A percentile compares a stretch with the other conserved stretches of the same genome.
Conservation (phyloP, 208 protist species). For the Leishmania tropica region DNA sequence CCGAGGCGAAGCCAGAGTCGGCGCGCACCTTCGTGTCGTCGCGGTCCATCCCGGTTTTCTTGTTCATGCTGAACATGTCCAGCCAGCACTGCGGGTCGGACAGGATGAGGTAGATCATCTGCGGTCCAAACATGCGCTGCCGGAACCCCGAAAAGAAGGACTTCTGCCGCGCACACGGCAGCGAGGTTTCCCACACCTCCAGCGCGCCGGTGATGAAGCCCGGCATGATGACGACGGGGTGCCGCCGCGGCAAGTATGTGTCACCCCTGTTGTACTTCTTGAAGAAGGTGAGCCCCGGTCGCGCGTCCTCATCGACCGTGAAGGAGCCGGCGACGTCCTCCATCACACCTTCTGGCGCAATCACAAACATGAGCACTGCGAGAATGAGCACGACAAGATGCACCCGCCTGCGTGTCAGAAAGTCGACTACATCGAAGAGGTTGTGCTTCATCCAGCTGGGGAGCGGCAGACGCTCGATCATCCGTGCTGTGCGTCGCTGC, state of each 20-base stretch:
- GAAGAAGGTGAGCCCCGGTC: conserved; percentile 69
- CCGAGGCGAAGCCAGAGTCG: conserved; percentile 76
- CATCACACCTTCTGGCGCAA: conserved; percentile 23
- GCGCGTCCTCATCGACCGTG: conserved; percentile 62
- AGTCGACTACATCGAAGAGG: conserved; percentile 57
- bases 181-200: conserved; percentile 80
- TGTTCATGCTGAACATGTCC: conserved; percentile 72
- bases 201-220: conserved; percentile 88
- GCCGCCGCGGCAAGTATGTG: conserved; percentile 46
- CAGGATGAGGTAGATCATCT: conserved; percentile 78
- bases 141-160: conserved; percentile 62
- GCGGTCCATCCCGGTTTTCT: conserved; percentile 71
- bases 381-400: conserved; percentile 41
- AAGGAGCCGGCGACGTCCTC: conserved; percentile 58
- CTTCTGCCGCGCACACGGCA: conserved; percentile 55
- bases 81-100: conserved; percentile 80
- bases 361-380: conserved; percentile 25
- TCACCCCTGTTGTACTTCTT: conserved; percentile 46
- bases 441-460: conserved; percentile 36
- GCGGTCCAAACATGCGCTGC: conserved; percentile 82
- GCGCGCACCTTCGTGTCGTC: conserved; percentile 82
- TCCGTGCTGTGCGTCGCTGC: conserved; percentile 21
- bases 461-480: conserved; percentile 33
- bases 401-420: conserved; percentile 57
- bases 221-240: conserved; percentile 84